phyloP scores from a whole-genome alignment of 495 filamentous ascomycete genomes.

The Podospora australis region DNA sequence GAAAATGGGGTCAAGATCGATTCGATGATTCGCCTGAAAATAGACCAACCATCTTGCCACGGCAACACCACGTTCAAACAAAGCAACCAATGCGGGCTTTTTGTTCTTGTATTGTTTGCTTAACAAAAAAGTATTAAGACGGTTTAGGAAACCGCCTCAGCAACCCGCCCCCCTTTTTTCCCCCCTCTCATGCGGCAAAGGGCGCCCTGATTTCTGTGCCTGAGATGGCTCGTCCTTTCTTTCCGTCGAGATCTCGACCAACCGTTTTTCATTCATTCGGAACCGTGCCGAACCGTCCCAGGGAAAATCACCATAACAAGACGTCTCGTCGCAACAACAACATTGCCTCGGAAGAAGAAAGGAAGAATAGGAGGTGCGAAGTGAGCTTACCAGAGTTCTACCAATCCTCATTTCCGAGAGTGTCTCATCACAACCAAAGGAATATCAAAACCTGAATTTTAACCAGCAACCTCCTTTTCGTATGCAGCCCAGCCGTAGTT shows the following conservation, averaged over 20 bases:
- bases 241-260: too few relatives aligned
- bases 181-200: not conserved
- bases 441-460: too few relatives aligned
- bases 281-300: not conserved
- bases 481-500: too few relatives aligned
- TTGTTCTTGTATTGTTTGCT: slow-evolving; percentile 22
- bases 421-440: not conserved
- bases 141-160: slow-evolving; percentile 11
- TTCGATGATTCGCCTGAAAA: too few relatives aligned
- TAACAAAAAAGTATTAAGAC: slow-evolving; percentile 4
- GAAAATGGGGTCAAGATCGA: not conserved
- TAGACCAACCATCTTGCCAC: not conserved
- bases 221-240: too few relatives aligned
- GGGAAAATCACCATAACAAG: too few relatives aligned
- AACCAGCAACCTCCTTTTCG: too few relatives aligned
- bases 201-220: too few relatives aligned
- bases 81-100: slow-evolving; percentile 1
- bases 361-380: too few relatives aligned
- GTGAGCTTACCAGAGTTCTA: too few relatives aligned
- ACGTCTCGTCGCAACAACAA: too few relatives aligned
- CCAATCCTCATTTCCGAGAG: not conserved
- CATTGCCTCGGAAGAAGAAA: not conserved
- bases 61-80: too few relatives aligned
- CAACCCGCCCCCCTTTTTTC: slow-evolving; percentile 10
- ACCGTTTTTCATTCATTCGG: not conserved